These are phyloP conservation scores for Berberis vulgaris DNA, from an alignment of 164 flowering plant genomes.

Conservation along the genomic window DNA sequence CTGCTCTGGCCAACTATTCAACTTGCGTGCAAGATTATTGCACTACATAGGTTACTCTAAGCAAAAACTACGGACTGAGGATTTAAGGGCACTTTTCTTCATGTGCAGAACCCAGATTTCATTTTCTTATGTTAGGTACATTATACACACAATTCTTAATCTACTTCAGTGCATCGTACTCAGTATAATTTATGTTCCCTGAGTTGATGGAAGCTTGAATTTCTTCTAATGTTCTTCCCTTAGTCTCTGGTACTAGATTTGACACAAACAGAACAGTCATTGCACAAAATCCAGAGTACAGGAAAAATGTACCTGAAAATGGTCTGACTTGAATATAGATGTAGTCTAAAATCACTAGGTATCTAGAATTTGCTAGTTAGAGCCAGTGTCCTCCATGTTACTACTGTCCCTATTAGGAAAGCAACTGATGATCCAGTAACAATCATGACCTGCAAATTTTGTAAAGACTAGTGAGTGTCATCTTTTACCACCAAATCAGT, in stretches of 20 bases:
- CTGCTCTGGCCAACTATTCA: too few relatives aligned
- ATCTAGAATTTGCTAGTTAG: conserved; percentile 36
- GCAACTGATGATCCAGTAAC: conserved; percentile 48
- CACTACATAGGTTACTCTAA: too few relatives aligned
- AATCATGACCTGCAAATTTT: conserved; percentile 60
- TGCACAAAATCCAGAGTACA: conserved; percentile 20
- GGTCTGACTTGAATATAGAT: background rate
- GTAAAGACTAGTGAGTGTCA: background rate
- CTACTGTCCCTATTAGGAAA: conserved; percentile 46
- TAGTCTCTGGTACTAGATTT: conserved; percentile 34
- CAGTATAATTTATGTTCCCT: background rate
- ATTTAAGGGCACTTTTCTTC: too few relatives aligned
- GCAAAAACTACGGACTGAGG: too few relatives aligned
- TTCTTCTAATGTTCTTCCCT: conserved; percentile 29
- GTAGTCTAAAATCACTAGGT: background rate
- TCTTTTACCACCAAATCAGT: background rate
- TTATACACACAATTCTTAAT: background rate
- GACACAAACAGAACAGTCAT: conserved; percentile 19
- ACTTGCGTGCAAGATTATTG: too few relatives aligned
- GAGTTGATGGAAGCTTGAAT: conserved; percentile 23
- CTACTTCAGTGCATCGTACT: background rate
- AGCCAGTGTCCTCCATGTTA: conserved; percentile 66
- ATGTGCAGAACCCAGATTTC: too few relatives aligned
- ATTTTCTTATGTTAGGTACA: background rate
- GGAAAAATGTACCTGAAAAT: conserved; percentile 27